phyloP scores from a whole-genome alignment of 768 basidiomycete genomes.

The Ramaria sp. region DNA sequence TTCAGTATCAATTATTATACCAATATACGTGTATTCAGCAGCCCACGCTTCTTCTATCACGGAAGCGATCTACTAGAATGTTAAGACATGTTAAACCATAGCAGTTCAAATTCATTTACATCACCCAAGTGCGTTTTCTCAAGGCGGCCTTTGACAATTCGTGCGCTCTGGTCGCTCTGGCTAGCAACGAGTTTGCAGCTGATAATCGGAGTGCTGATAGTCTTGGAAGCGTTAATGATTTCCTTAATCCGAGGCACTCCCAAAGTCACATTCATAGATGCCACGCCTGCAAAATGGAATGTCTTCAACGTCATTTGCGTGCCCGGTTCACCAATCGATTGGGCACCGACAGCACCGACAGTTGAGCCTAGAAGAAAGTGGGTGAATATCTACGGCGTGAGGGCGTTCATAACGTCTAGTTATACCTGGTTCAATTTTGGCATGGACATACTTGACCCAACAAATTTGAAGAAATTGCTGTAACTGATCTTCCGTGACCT shows the following conservation, averaged over 20 bases:
- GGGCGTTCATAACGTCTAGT: background rate
- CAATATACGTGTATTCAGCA: conserved; percentile 84
- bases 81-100: background rate
- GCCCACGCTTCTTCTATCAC: conserved; percentile 96
- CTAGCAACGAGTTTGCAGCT: conserved; percentile 85
- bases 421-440: conserved; percentile 89
- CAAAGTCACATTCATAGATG: conserved; percentile 98
- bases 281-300: conserved; percentile 99
- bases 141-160: conserved; percentile 92
- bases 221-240: conserved; percentile 98
- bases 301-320: conserved; percentile 99
- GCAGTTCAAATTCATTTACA: conserved; percentile 33
- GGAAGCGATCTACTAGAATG: conserved; percentile 58
- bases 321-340: conserved; percentile 98
- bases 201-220: conserved; percentile 96
- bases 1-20: conserved; percentile 81
- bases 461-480: conserved; percentile 74
- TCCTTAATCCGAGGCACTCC: conserved; percentile 99
- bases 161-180: conserved; percentile 85
- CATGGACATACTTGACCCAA: conserved; percentile 86
- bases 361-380: conserved; percentile 59
- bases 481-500: conserved; percentile 79
- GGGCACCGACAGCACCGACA: conserved; percentile 96
- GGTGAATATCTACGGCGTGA: background rate
- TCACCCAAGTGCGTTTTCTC: conserved; percentile 94